phyloP scores from a whole-genome alignment of 495 filamentous ascomycete species.

The Glutinoglossum americanum region DNA sequence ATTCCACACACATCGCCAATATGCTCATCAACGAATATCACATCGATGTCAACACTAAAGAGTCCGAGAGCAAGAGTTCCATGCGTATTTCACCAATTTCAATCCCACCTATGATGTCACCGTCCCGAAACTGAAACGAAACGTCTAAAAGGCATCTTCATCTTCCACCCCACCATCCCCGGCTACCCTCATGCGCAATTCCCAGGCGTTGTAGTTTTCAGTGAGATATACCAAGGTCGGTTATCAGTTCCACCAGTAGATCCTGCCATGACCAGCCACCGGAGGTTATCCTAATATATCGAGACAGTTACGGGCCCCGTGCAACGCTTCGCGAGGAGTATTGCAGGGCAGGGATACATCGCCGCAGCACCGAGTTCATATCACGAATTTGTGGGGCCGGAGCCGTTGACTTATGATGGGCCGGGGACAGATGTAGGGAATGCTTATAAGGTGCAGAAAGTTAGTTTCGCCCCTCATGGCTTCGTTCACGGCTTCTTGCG shows the following conservation, averaged over 20 bases:
- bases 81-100: constrained; percentile 30
- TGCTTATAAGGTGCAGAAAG: constrained; percentile 63
- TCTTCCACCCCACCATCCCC: constrained; percentile 71
- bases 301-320: constrained; percentile 95
- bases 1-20: background rate
- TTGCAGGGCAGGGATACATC: constrained; percentile 85
- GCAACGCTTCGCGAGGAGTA: constrained; percentile 73
- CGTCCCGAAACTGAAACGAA: background rate
- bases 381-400: constrained; percentile 79
- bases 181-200: constrained; percentile 76
- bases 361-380: constrained; percentile 78
- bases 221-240: constrained; percentile 88
- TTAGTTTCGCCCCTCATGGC: constrained; percentile 11
- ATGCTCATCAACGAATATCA: constrained; percentile 51
- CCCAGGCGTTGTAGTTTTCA: constrained; percentile 78
- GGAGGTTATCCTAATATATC: background rate
- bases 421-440: constrained; percentile 80
- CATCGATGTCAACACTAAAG: constrained; percentile 43
- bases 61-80: constrained; percentile 31
- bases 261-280: background rate
- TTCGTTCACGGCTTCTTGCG: background rate
- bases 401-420: constrained; percentile 66
- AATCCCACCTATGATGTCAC: background rate
- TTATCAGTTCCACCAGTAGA: background rate
- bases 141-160: constrained; percentile 43